Evolutionary conservation across 2,329 filamentous ascomycete genomes (phyloP).

Genomic region (Fusarium xyrophilum): DNA sequence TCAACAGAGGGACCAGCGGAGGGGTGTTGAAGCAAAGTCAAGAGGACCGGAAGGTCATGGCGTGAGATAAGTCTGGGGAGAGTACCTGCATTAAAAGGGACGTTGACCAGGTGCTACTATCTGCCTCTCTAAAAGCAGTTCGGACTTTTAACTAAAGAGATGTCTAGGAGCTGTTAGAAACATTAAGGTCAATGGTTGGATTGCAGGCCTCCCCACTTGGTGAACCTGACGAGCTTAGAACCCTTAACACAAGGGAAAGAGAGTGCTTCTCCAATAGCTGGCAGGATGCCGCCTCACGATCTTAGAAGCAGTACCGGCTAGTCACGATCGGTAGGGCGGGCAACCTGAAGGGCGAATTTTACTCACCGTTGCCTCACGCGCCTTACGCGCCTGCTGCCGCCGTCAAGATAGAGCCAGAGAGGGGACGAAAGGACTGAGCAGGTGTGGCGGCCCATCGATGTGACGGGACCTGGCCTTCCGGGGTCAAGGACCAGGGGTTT

Average conservation of each 20-base stretch:
- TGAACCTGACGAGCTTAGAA: constrained; percentile 25
- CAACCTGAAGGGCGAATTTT: constrained; percentile 35
- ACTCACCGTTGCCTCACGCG: constrained; percentile 34
- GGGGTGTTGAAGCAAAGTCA: constrained; percentile 42
- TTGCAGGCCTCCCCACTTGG: constrained; percentile 35
- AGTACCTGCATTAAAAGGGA: constrained; percentile 44
- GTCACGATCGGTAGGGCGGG: constrained; percentile 34
- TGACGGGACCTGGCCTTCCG: constrained; percentile 9
- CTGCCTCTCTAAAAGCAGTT: constrained; percentile 24
- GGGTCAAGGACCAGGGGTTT: constrained; percentile 5
- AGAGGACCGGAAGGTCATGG: constrained; percentile 40
- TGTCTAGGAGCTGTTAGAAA: constrained; percentile 28
- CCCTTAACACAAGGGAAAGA: constrained; percentile 33
- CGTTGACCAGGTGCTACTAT: constrained; percentile 21
- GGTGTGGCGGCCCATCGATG: constrained; percentile 12
- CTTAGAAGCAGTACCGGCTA: constrained; percentile 9
- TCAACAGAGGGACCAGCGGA: constrained; percentile 24
- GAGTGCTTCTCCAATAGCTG: constrained; percentile 34
- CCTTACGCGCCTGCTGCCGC: constrained; percentile 37
- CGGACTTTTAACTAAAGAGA: constrained; percentile 28
- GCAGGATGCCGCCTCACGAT: constrained; percentile 39
- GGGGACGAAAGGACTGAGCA: constrained; percentile 4
- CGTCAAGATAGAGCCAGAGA: constrained; percentile 6
- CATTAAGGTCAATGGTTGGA: constrained; percentile 36
- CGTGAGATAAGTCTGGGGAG: constrained; percentile 40